A percentile compares a stretch with the other conserved stretches of the same genome.
Conservation (phyloP, 2,329 filamentous ascomycete genomes). For the Sarocladiaceae sp. region DNA sequence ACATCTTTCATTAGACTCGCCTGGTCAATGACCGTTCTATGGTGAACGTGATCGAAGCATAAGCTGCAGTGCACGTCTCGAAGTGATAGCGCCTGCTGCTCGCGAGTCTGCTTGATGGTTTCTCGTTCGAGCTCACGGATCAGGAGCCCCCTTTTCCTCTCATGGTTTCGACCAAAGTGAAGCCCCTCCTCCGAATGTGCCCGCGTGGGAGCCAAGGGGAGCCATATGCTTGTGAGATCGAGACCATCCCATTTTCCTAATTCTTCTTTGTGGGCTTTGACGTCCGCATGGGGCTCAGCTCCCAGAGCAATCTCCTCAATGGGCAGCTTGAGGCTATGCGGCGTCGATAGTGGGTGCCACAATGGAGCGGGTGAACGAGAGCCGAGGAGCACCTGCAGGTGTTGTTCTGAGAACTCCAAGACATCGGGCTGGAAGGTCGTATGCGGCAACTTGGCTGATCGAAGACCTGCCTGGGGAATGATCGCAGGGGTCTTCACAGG, state of each 20-base stretch:
- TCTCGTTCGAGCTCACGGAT: conserved; percentile 21
- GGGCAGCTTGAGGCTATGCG: conserved; percentile 12
- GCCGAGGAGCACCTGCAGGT: not conserved
- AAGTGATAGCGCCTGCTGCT: too few species aligned
- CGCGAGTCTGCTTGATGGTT: conserved; percentile 10
- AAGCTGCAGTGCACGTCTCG: too few species aligned
- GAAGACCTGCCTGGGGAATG: conserved; percentile 5
- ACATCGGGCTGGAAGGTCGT: not conserved
- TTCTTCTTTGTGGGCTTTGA: conserved; percentile 15
- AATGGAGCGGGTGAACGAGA: conserved; percentile 5
- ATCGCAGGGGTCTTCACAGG: not conserved
- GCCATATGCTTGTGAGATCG: conserved; percentile 20
- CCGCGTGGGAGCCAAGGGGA: conserved; percentile 21
- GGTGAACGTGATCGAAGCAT: too few species aligned
- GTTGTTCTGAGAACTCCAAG: not conserved
- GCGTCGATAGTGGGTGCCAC: not conserved
- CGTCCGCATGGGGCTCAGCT: conserved; percentile 16
- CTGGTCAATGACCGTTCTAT: too few species aligned
- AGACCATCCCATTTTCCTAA: conserved; percentile 15
- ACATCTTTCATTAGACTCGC: too few species aligned
- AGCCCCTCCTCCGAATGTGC: conserved; percentile 22
- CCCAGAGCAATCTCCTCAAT: conserved; percentile 20
- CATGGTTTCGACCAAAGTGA: conserved; percentile 16
- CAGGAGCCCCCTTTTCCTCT: conserved; percentile 18
- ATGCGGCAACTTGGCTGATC: not conserved